Evolutionary conservation across 2,329 filamentous ascomycete species (phyloP), one percentile per base, ranked within the genome.

Genomic region (Coniella vitis): DNA sequence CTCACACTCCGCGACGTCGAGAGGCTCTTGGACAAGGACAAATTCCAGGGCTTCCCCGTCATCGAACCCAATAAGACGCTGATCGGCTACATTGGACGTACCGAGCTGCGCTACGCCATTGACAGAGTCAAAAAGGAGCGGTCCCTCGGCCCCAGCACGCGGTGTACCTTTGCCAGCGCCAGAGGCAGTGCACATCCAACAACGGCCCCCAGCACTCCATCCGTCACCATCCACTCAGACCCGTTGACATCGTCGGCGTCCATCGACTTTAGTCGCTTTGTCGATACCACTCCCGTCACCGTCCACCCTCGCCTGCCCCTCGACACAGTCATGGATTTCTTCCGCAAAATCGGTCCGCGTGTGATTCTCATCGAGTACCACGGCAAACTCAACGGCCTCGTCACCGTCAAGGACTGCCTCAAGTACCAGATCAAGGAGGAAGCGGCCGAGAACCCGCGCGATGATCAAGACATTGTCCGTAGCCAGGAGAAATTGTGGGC

Each of bases 371-470:
- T 96, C 35, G 93, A 98, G 65, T 86, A 95, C 62, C 86, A 87
- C 51, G 93, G 93, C 13, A 80, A 81, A 43, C 75, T 98, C 2
- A 80, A 79, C 0, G 93, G 93, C 0, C 75, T 98, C 0, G 87
- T 98, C 1, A 98, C 93, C 0, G 87, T 96, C 54, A 98, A 98
- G 65, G 93, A 98, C 64, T 97, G 93, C 58, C 71, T 98, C 48
- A 95, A 93, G 64, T 97, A 95, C 61, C 91, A 98, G 66, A 95
- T 97, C 78, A 94, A 93, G 71, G 88, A 87, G 1, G 93, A 98
- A 65, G 87, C 87, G 8, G 81, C 86, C 37, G 90, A 93, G 66
- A 83, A 87, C 58, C 80, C 79, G 4, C 76, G 78, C 51, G 75
- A 81, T 29, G 79, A 84, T 49, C 69, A 75, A 38, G 66, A 71